Conservation (phyloP, 2,329 filamentous ascomycete species). For the Xylariaceae sp. region DNA sequence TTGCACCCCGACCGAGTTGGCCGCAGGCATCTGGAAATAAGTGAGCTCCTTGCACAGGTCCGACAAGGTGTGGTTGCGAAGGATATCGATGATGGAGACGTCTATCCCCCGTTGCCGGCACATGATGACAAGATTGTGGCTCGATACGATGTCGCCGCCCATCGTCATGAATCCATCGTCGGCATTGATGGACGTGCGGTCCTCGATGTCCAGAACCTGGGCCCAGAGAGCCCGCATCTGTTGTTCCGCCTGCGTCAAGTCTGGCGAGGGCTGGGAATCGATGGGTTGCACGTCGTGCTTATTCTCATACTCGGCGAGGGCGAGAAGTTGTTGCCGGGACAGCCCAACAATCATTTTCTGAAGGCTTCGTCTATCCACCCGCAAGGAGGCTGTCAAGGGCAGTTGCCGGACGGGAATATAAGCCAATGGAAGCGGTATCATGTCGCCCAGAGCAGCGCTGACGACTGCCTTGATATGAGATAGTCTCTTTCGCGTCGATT, state of each 20-base stretch:
- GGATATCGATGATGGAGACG: slow-evolving; percentile 41
- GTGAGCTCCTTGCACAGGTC: slow-evolving; percentile 41
- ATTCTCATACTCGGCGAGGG: slow-evolving; percentile 39
- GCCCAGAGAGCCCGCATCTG: slow-evolving; percentile 48
- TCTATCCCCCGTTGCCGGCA: slow-evolving; percentile 42
- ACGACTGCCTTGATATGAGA: slow-evolving; percentile 44
- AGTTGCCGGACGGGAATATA: slow-evolving; percentile 48
- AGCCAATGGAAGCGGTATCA: slow-evolving; percentile 43
- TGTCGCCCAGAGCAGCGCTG: slow-evolving; percentile 39
- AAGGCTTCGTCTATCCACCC: slow-evolving; percentile 47
- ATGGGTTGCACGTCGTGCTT: slow-evolving; percentile 36
- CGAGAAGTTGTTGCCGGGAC: slow-evolving; percentile 42
- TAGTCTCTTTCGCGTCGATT: slow-evolving; percentile 41
- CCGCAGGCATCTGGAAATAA: slow-evolving; percentile 22
- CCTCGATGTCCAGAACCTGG: slow-evolving; percentile 38
- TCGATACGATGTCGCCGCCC: slow-evolving; percentile 45
- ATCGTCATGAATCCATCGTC: slow-evolving; percentile 44
- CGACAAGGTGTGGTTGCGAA: slow-evolving; percentile 40
- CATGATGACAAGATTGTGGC: slow-evolving; percentile 41
- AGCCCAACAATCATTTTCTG: slow-evolving; percentile 43
- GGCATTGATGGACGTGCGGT: slow-evolving; percentile 38
- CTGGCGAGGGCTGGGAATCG: slow-evolving; percentile 45
- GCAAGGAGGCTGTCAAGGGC: slow-evolving; percentile 47
- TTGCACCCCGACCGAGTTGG: slow-evolving; percentile 8
- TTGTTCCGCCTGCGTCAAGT: slow-evolving; percentile 45